Percentiles rank a stretch among this genome's conserved stretches.
Conservation (phyloP, 257 asterid genomes). For the Solanum virginianum region DNA sequence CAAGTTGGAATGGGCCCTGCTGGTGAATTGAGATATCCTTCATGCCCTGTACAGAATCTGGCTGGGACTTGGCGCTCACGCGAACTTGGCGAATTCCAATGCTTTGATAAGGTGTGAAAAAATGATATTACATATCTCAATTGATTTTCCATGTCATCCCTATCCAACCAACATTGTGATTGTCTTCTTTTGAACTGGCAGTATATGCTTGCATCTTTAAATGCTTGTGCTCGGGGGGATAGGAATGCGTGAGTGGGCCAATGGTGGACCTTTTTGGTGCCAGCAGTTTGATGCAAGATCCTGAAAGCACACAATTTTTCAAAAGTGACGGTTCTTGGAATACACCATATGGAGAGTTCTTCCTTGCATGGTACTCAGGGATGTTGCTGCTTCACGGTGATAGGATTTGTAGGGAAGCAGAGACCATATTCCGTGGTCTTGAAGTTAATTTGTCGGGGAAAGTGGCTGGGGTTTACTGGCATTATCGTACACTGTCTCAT, state of each 20-base stretch:
- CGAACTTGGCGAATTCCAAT: constrained; percentile 72
- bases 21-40: constrained; percentile 78
- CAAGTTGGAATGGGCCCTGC: constrained; percentile 85
- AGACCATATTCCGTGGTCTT: constrained; percentile 39
- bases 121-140: not conserved
- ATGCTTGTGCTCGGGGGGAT: constrained; percentile 34
- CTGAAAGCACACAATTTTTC: constrained; percentile 44
- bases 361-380: constrained; percentile 65
- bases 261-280: constrained; percentile 40
- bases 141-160: not conserved
- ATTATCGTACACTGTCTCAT: constrained; percentile 40
- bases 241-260: constrained; percentile 57
- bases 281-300: constrained; percentile 30
- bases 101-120: constrained; percentile 51
- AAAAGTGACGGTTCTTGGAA: constrained; percentile 48
- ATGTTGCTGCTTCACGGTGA: constrained; percentile 67
- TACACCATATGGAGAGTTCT: constrained; percentile 55
- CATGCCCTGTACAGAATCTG: constrained; percentile 30
- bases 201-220: constrained; percentile 72
- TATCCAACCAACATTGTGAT: not conserved
- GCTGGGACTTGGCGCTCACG: constrained; percentile 35
- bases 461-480: constrained; percentile 55
- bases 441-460: constrained; percentile 50
- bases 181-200: constrained; percentile 24
- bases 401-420: constrained; percentile 62